Conservation (phyloP, 148 eudicot species). For the Fagopyrum esculentum region DNA sequence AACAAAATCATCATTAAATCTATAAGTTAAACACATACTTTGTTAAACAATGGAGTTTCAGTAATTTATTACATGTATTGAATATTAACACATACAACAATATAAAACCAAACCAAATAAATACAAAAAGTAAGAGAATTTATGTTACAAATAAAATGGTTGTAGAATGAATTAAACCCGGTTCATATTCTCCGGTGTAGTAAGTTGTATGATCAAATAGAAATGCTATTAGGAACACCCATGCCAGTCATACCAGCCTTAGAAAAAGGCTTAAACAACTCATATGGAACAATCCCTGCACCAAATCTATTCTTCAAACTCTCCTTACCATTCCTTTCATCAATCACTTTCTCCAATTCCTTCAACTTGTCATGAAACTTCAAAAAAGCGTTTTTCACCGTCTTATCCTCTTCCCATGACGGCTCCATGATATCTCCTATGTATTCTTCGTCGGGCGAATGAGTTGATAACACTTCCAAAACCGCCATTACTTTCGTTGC, state of each 20-base stretch:
- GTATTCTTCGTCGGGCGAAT: slow-evolving; percentile 71
- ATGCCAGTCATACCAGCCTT: slow-evolving; percentile 58
- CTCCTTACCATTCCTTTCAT: slow-evolving; percentile 39
- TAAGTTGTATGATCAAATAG: slow-evolving; percentile 28
- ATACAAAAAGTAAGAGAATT: neutral
- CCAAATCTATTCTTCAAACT: slow-evolving; percentile 49
- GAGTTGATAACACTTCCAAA: slow-evolving; percentile 54
- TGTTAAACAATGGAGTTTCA: no score
- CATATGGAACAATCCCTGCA: slow-evolving; percentile 60
- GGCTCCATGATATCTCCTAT: slow-evolving; percentile 46
- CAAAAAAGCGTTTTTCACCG: slow-evolving; percentile 41
- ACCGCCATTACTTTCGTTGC: slow-evolving; percentile 53
- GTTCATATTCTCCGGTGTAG: neutral
- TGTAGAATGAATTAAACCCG: no score
- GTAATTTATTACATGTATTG: no score
- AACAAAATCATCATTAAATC: no score
- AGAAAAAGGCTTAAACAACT: slow-evolving; percentile 61
- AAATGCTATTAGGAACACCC: slow-evolving; percentile 75
- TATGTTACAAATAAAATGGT: no score
- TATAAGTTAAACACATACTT: no score
- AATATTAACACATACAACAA: no score
- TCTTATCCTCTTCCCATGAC: slow-evolving; percentile 35
- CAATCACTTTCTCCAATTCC: slow-evolving; percentile 45
- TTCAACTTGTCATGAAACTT: slow-evolving; percentile 35
- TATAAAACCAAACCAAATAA: neutral